Base-by-base conservation (phyloP, 768 basidiomycete genomes). In the Lactifluus rugatus region DNA sequence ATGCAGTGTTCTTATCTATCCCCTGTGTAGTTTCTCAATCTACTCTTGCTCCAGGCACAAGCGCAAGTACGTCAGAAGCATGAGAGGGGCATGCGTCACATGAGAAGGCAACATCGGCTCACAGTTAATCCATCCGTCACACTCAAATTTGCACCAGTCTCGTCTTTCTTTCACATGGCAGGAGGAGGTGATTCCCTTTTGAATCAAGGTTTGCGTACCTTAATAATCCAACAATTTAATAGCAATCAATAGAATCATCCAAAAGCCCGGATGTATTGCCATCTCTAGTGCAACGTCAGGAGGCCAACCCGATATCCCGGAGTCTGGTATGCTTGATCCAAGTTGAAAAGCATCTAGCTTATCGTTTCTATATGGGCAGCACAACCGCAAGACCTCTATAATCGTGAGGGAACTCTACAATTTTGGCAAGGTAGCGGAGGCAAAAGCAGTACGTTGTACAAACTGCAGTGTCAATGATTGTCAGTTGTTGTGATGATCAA, bases 401-500 rank as follows among this genome's bases (percentile, higher is more conserved):
- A 63, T 17, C 32, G 55, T 5, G 62, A 45, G 14, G 62, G 60
- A 5, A 62, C 60, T 14, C 19, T 63, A 17, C 62, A 63, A n/a
- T 42, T 62, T 9, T 62, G 60, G 60, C 25, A 36, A 21, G 49
- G 57, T 28, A 52, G 25, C 32, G 39, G 26, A 49, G n/a, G 1
- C 5, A 36, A 25, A 26, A 56, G 37, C 11, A 55, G 59, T 60
- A 25, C 25, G 56, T 57, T 11, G 31, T 26, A 13, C 19, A 8
- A 7, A 44, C 4, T 34, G 10, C 42, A n/a, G n/a, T n/a, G n/a
- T n/a, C n/a, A n/a, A n/a, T n/a, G n/a, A n/a, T n/a, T n/a, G n/a
- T 10, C 28, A 17, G 7, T 48, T 31, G 17, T 23, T 34, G 10
- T 37, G 5, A 53, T 42, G 17, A 52, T 34, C 23, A 23, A 49